Percentiles rank a stretch among this genome's conserved stretches.
Conservation (phyloP, 192 early-diverging fungal genomes). For the Entomortierella beljakovae region DNA sequence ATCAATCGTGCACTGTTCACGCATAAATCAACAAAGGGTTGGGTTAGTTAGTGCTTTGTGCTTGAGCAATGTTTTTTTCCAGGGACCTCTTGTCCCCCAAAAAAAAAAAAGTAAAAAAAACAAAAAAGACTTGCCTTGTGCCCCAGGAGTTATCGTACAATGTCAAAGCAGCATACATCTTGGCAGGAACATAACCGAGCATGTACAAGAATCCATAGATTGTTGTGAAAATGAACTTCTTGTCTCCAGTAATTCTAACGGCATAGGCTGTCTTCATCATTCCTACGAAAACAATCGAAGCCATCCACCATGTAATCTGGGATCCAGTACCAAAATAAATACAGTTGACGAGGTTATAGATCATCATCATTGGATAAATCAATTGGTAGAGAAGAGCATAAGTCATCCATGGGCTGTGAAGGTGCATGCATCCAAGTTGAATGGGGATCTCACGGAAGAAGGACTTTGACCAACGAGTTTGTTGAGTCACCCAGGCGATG, state of each 20-base stretch:
- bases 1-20: constrained; percentile 41
- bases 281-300: constrained; percentile 58
- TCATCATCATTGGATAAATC: constrained; percentile 70
- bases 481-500: constrained; percentile 71
- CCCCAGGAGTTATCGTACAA: constrained; percentile 72
- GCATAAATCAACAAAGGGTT: neutral
- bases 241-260: constrained; percentile 42
- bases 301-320: constrained; percentile 56
- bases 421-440: constrained; percentile 59
- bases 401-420: constrained; percentile 72
- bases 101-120: constrained; percentile 1
- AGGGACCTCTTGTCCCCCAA: no score
- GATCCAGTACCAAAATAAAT: constrained; percentile 49
- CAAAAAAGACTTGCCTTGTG: constrained; percentile 45
- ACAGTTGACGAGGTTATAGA: constrained; percentile 62
- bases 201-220: constrained; percentile 66
- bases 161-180: constrained; percentile 65
- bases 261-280: constrained; percentile 61
- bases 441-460: constrained; percentile 70
- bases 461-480: constrained; percentile 74
- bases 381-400: constrained; percentile 69
- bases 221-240: constrained; percentile 60
- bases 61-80: no score
- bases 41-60: no score
- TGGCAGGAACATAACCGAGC: constrained; percentile 67